Base-by-base conservation (phyloP, 73 alveolate species). In the Tetrahymena borealis region DNA sequence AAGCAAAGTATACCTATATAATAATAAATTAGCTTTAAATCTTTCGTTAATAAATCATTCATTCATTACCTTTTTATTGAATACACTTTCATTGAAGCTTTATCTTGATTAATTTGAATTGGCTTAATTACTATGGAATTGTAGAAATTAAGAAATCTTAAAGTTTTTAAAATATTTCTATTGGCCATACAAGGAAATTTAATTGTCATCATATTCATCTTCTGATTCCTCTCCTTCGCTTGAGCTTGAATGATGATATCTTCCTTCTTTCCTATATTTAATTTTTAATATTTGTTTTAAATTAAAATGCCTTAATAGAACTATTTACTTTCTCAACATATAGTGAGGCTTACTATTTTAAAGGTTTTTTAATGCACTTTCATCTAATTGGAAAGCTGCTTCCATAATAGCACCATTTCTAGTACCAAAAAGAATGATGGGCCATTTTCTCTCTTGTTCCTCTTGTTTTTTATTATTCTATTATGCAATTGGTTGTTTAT, bases 51-150 rank as follows among this genome's bases (percentile, higher is more conserved):
- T 40, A 12, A 18, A 18, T 60, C 1, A n/a, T 24, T 0, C 9
- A 4, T 8, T 12, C 39, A 90, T 94, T 37, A 96, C 94, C 91
- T 97, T 97, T 92, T 97, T 97, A 40, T 90, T 93, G 33, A 60
- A 60, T 4, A 60, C 28, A 6, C 28, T 60, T 60, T 60, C 85
- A 60, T 93, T 39, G n/a, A 60, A 60, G 28, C 28, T 60, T 60
- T 60, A 60, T 60, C 28, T 60, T 60, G 85, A 24, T 60, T 60
- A 28, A 20, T 35, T 60, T 2, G n/a, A 35, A 18, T 60, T 32
- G 2, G 85, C 28, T 90, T 93, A 32, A 40, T 93, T 93, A 33
- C 78, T 93, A 39, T 93, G 93, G 78, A 93, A 93, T 32, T 79
- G 28, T 39, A 79, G 79, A 39, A 92, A 93, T 41, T 93, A 40